Percentiles rank a stretch among this genome's conserved stretches.
phyloP scores from a whole-genome alignment of 176 grass and related monocot genomes.

The Eleusine indica region DNA sequence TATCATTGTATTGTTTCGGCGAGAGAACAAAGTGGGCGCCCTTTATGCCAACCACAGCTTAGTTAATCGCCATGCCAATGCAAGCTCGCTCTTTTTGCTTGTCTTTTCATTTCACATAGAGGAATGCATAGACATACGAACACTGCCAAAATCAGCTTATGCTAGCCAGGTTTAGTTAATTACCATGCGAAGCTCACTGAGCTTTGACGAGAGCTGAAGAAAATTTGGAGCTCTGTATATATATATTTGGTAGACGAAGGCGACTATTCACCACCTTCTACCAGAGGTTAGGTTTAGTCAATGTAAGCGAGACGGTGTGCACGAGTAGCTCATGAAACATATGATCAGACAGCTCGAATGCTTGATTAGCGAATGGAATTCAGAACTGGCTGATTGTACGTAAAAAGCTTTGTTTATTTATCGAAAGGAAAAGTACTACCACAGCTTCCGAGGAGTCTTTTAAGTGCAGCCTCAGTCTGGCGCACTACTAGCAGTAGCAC shows the following conservation, averaged over 20 bases:
- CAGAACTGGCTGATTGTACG: too few species aligned
- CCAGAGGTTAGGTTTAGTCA: neutral
- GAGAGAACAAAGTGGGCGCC: too few species aligned
- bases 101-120: neutral
- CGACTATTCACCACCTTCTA: neutral
- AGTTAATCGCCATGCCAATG: neutral
- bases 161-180: neutral
- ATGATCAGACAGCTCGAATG: too few species aligned
- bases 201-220: neutral
- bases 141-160: neutral
- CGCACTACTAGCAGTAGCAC: neutral
- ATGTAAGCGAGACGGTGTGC: neutral
- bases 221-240: neutral
- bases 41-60: neutral
- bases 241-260: neutral
- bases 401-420: too few species aligned
- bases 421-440: neutral
- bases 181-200: neutral
- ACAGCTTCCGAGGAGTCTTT: neutral
- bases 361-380: too few species aligned
- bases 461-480: too few species aligned
- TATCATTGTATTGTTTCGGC: neutral
- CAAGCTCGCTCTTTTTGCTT: too few species aligned
- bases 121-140: neutral
- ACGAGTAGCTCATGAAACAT: neutral